Base-by-base conservation (phyloP, 805 yeast species). In the Metschnikowia koreensis region DNA sequence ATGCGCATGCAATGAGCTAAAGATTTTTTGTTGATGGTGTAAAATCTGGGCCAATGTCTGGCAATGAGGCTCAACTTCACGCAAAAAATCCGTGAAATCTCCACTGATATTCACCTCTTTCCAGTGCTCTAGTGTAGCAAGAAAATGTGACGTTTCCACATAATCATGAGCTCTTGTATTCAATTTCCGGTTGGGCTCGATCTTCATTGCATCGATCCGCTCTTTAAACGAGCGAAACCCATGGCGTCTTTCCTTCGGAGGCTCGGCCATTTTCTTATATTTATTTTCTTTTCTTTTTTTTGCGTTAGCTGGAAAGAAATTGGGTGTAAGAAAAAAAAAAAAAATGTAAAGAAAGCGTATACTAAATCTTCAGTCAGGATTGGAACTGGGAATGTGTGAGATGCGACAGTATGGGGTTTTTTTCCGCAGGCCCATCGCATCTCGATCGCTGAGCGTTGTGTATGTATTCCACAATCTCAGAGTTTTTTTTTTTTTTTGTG, bases 61-160 rank as follows among this genome's bases (percentile, higher is more conserved):
- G 11, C 81, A 74, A 12, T 79, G 58, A 1, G 76, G 74, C 53
- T 81, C 81, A 0, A 86, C 79, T 42, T 77, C 76, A 7, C 79
- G 79, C 3, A 79, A 71, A 59, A 91, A 86, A 2, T 78, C 82
- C 1, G 85, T 79, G 63, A 89, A 94, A 42, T 76, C 75, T 5
- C 82, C 83, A 39, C 96, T 84, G 50, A 89, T 70, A 65, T 92
- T 93, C 51, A 89, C 82, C 63, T 94, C 98, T 52, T 75, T 80
- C 97, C 98, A 93, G 59, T 89, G 90, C 44, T 86, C 86, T 54
- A 87, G 74, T 0, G 96, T 83, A 11, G 94, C 80, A 29, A 86
- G 68, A 59, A 92, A 89, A 67, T 87, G 92, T 1, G 97, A 90
- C 1, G 83, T 68, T 54, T 86, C 93, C 37, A 81, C 88, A 55